Base-by-base conservation (phyloP, 169 alveolate species). In the Eimeria sp. region DNA sequence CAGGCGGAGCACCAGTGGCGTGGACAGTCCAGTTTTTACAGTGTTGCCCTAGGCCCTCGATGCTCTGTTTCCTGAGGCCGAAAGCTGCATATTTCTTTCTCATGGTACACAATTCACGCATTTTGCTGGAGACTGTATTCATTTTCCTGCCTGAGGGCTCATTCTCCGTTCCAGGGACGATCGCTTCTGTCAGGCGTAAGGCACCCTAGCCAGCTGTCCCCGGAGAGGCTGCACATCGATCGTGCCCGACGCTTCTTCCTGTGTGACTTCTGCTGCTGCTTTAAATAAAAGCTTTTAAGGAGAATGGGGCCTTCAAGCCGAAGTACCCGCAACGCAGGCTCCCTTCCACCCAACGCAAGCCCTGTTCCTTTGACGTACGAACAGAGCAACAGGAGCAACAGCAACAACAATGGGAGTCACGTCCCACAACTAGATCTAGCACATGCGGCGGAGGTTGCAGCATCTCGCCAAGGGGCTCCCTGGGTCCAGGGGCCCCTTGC, bases 1-100 rank as follows among this genome's bases (percentile, higher is more conserved):
- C 80, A 70, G 80, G 80, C 80, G 80, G 80, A 47, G 87, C 87
- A 47, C 87, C 65, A 76, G 57, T 76, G 87, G 87, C 87, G 87
- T 76, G 57, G 87, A 40, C 87, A 45, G 87, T 76, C 80, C 80
- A 76, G 63, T 76, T 20, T 43, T 76, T 76, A 63, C 34, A 70
- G 80, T 73, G 57, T 76, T 45, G 87, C n/a, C 61, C 20, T 76
- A 45, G 43, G 65, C 65, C 61, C 18, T 76, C 87, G 18, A 22
- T 7, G 63, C 61, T 18, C 61, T 16, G 43, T 76, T 18, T 76
- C 43, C 63, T 43, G 43, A 43, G 16, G 58, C 34, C 18, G 61
- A 73, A n/a, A 45, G 87, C 61, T 43, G 61, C 87, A 76, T 43
- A 16, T 45, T 45, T 76, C 65, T n/a, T 76, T 47, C 57, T 47